Evolutionary conservation across 179 eudicot species (phyloP).

Genomic region (Beta corolliflora): DNA sequence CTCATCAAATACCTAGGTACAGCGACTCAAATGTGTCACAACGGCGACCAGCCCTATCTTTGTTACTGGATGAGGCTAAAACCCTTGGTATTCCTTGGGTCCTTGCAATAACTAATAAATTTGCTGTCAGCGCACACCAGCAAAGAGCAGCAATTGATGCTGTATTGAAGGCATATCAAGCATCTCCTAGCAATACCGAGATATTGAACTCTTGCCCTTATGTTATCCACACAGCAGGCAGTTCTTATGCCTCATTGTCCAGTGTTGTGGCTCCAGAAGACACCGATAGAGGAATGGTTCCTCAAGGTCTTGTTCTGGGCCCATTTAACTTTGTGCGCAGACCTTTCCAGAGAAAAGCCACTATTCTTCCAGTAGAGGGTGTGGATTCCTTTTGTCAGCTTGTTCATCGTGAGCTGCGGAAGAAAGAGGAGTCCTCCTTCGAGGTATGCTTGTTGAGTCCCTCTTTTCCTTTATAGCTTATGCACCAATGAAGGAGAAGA

Average conservation of each 20-base stretch:
- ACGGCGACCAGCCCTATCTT: slow-evolving; percentile 68
- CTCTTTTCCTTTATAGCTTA: background rate
- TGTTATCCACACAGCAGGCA: slow-evolving; percentile 68
- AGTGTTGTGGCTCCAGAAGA: slow-evolving; percentile 38
- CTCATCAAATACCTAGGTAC: slow-evolving; percentile 77
- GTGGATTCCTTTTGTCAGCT: slow-evolving; percentile 70
- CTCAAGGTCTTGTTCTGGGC: slow-evolving; percentile 51
- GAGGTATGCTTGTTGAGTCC: slow-evolving; percentile 48
- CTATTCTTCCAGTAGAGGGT: slow-evolving; percentile 85
- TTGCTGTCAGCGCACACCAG: slow-evolving; percentile 91
- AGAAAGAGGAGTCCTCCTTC: slow-evolving; percentile 71
- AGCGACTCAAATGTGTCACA: slow-evolving; percentile 48
- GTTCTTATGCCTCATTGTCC: slow-evolving; percentile 48
- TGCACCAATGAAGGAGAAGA: background rate
- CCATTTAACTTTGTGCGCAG: slow-evolving; percentile 67
- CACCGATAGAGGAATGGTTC: slow-evolving; percentile 43
- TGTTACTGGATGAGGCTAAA: slow-evolving; percentile 83
- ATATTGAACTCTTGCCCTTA: slow-evolving; percentile 89
- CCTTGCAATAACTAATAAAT: slow-evolving; percentile 88
- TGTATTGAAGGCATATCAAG: slow-evolving; percentile 78
- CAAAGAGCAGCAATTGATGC: slow-evolving; percentile 72
- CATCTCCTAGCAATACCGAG: slow-evolving; percentile 70
- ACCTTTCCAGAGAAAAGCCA: slow-evolving; percentile 82
- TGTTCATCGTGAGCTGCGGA: slow-evolving; percentile 66
- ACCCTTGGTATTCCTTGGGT: slow-evolving; percentile 96